Base-by-base conservation (phyloP, 2,329 filamentous ascomycete genomes). In the Reticulascus tulasneorum region DNA sequence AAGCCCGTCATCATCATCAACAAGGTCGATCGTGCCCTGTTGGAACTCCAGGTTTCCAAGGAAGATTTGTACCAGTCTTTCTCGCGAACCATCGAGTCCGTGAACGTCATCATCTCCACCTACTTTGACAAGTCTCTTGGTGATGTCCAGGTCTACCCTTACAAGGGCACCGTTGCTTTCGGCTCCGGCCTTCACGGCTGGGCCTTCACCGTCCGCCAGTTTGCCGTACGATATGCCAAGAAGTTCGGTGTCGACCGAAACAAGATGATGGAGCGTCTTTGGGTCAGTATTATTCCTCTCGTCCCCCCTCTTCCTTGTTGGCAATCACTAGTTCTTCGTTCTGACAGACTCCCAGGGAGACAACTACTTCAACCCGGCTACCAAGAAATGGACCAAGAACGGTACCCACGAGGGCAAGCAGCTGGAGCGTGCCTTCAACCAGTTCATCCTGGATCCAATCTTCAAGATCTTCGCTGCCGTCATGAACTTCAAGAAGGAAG, bases 201-300 rank as follows among this genome's bases (percentile, higher is more conserved):
- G 93, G 91, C 89, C 62, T 98, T 98, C 84, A 98, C 93, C 60
- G 75, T 97, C 75, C 87, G 93, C 63, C 93, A 98, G 73, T 98
- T 98, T 71, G 93, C 93, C 56, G 69, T 80, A 64, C 82, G 84
- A 60, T 98, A 98, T 70, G 86, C 91, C 73, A 97, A 97, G 89
- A 98, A 98, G 77, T 98, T 98, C 61, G 93, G 93, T 85, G 93
- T 98, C 58, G 91, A 98, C 83, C 90, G 90, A 71, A 85, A 83
- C 77, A 97, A 97, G 88, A 96, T 98, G 93, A 95, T 97, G 86
- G 88, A 96, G 78, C 89, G 93, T 84, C 88, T 98, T 55, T 98
- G 93, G 93, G 83, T 87, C 71, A 68, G 80, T 60, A 45, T 26
- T 31, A 5, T 4, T 7, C n/a, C 18, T 33, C 17, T 28, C 16